These are phyloP conservation scores for Phytophthora cajani DNA, from an alignment of 352 stramenopile genomes.

Conservation along the genomic window DNA sequence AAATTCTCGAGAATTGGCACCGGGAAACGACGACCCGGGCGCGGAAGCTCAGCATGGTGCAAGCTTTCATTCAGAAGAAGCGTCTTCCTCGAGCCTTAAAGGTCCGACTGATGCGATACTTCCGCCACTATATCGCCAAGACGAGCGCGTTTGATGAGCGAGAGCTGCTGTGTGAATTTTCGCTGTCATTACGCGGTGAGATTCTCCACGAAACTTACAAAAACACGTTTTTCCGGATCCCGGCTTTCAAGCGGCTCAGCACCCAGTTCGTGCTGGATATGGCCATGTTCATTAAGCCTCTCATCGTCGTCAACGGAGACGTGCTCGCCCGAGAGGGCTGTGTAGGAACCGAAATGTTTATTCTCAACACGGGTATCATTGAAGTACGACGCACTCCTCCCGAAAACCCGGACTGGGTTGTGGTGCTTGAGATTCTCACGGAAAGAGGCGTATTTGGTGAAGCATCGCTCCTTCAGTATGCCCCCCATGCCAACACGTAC, in stretches of 20 bases:
- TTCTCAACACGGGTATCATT: conserved; percentile 78
- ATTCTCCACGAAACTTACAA: conserved; percentile 82
- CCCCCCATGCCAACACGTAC: conserved; percentile 79
- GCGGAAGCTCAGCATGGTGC: conserved; percentile 67
- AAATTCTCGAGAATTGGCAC: conserved; percentile 84
- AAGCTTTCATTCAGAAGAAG: conserved; percentile 73
- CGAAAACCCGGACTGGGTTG: conserved; percentile 63
- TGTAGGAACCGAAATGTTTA: conserved; percentile 85
- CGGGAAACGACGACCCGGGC: conserved; percentile 60
- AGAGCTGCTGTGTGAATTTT: conserved; percentile 79
- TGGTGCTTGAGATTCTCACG: conserved; percentile 79
- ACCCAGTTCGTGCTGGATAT: conserved; percentile 85
- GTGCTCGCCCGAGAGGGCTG: conserved; percentile 67
- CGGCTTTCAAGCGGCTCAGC: conserved; percentile 73
- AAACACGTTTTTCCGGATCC: conserved; percentile 78
- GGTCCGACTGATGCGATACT: conserved; percentile 68
- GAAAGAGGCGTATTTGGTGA: conserved; percentile 76
- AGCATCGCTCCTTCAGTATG: conserved; percentile 75
- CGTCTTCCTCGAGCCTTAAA: conserved; percentile 59
- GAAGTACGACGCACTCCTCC: conserved; percentile 67
- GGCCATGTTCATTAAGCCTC: conserved; percentile 86
- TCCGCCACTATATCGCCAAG: conserved; percentile 82
- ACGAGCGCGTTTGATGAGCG: conserved; percentile 81
- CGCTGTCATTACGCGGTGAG: conserved; percentile 73
- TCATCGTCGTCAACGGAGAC: conserved; percentile 74